Evolutionary conservation across 139 green algal species (phyloP), one percentile per base, ranked within the genome.

Genomic region (Astrephomene gubernaculifera): DNA sequence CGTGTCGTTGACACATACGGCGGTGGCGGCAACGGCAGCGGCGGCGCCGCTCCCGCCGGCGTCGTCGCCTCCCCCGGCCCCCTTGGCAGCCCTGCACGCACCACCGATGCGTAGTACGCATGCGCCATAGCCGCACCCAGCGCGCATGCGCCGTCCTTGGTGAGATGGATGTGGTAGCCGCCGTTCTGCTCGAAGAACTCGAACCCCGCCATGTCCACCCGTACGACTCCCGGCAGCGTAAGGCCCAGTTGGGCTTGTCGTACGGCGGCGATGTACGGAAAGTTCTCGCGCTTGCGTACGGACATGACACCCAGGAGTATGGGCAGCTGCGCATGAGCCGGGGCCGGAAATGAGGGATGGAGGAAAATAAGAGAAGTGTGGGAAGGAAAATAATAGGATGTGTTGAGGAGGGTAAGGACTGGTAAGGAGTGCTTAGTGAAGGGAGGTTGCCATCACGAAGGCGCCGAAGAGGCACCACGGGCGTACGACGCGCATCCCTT

Each of bases 151-250:
- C 78, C 63, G 44, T 75, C 78, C 78, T 84, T 84, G 21, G 78
- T 84, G 0, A 84, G 61, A 41, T 84, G 78, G 31, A 84, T 63
- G 63, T 84, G 78, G 61, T 35, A 84, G 8, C 39, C 39, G 43
- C 78, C 78, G 60, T 84, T 75, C 78, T 84, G 41, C 22, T 84
- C 78, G 41, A 84, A 84, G 78, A 84, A 84, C 43, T 84, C 78
- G 31, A 73, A 74, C 1, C 78, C 78, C 21, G 78, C 61, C 78
- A 84, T 41, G 61, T 84, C 78, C 22, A 75, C 31, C 0, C 31
- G n/a, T 29, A 84, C 25, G 31, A 84, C 43, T 0, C 63, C 78
- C 8, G 78, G 63, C 41, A 84, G 25, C 4, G 43, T 10, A 9
- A 44, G 10, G 12, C 35, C 63, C 78, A 75, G 78, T 63, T 84